Conservation (phyloP, 345 rosid genomes). For the Theobroma cacao region DNA sequence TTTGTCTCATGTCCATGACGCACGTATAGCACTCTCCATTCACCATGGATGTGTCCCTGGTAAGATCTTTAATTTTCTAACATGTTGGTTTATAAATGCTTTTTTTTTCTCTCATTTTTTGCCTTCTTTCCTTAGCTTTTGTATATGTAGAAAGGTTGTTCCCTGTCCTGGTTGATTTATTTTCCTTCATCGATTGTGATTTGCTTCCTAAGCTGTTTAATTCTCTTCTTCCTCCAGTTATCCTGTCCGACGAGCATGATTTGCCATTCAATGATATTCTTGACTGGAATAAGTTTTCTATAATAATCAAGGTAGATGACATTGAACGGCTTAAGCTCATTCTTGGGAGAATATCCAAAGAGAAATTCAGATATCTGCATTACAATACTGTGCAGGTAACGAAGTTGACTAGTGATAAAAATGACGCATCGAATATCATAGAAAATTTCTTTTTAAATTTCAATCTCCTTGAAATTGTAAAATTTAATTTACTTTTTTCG, state of each 20-base stretch:
- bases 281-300: slow-evolving; percentile 67
- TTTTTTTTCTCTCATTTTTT: no score
- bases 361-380: slow-evolving; percentile 54
- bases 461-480: no score
- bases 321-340: slow-evolving; percentile 62
- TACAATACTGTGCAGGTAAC: slow-evolving; percentile 69
- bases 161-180: no score
- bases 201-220: background rate
- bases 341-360: slow-evolving; percentile 59
- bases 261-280: slow-evolving; percentile 81
- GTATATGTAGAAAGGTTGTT: no score
- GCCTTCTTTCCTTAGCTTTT: no score
- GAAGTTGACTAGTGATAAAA: no score
- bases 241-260: slow-evolving; percentile 72
- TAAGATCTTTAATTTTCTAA: slow-evolving; percentile 21
- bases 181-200: no score
- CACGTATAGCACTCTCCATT: slow-evolving; percentile 84
- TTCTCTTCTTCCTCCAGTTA: slow-evolving; percentile 45
- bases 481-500: no score
- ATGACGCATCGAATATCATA: no score
- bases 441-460: no score
- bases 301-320: slow-evolving; percentile 59
- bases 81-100: background rate
- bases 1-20: slow-evolving; percentile 87
- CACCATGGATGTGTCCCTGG: slow-evolving; percentile 95